Conservation (phyloP, 768 basidiomycete genomes). For the Glaciozyma antarctica region DNA sequence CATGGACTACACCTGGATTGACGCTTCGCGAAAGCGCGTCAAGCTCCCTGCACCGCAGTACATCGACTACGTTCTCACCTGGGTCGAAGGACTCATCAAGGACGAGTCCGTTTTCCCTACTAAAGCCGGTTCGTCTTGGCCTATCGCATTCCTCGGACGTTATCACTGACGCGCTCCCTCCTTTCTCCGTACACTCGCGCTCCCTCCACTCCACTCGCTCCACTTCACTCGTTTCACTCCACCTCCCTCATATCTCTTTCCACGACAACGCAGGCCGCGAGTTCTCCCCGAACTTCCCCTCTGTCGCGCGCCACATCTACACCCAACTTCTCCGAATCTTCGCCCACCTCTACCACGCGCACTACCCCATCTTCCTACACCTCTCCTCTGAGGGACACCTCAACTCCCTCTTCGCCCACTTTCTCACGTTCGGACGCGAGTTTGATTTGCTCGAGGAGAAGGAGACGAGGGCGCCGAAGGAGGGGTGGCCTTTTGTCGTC, state of each 20-base stretch:
- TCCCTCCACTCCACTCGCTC: background rate
- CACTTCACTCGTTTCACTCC: background rate
- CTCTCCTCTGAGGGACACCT: slow-evolving; percentile 68
- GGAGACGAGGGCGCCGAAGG: slow-evolving; percentile 55
- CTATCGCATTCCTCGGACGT: background rate
- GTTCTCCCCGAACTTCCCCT: slow-evolving; percentile 79
- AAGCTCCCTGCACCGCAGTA: slow-evolving; percentile 86
- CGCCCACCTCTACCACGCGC: slow-evolving; percentile 92
- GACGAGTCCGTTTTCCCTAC: slow-evolving; percentile 93
- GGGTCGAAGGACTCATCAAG: slow-evolving; percentile 85
- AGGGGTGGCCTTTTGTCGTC: slow-evolving; percentile 36
- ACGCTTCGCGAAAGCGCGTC: slow-evolving; percentile 78
- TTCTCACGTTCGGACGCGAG: slow-evolving; percentile 87
- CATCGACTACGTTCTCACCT: slow-evolving; percentile 96
- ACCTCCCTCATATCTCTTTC: background rate
- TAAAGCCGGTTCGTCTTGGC: slow-evolving; percentile 61
- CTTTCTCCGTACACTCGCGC: no score
- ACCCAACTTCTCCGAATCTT: slow-evolving; percentile 93
- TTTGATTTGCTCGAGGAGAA: slow-evolving; percentile 83
- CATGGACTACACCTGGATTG: slow-evolving; percentile 89
- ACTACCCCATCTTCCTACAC: slow-evolving; percentile 76
- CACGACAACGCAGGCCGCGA: slow-evolving; percentile 55
- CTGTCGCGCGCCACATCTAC: slow-evolving; percentile 82
- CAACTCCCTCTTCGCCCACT: slow-evolving; percentile 85
- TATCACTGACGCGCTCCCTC: background rate